Percentiles rank a stretch among this genome's conserved stretches.
Conservation (phyloP, 2,329 filamentous ascomycete species). For the Teratosphaeria gauchensis region DNA sequence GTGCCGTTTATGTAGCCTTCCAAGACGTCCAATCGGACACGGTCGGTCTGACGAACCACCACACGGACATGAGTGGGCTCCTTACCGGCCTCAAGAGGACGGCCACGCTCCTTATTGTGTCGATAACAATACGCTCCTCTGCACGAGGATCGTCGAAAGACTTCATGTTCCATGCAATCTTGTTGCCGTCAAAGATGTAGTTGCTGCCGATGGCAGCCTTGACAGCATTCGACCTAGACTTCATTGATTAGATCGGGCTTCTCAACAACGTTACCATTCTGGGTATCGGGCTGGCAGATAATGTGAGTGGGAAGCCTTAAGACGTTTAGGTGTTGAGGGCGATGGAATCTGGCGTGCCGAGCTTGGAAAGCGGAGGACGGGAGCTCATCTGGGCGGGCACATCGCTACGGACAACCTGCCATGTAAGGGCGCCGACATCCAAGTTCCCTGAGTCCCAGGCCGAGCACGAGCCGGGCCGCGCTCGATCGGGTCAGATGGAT, state of each 20-base stretch:
- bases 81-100: constrained; percentile 24
- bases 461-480: constrained; percentile 5
- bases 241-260: constrained; percentile 62
- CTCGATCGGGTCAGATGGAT: neutral
- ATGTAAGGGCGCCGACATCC: constrained; percentile 18
- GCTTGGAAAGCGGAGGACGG: constrained; percentile 29
- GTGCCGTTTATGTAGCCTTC: constrained; percentile 55
- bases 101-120: constrained; percentile 57
- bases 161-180: constrained; percentile 65
- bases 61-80: constrained; percentile 47
- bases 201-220: constrained; percentile 44
- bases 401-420: constrained; percentile 19
- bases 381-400: constrained; percentile 9
- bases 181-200: constrained; percentile 75
- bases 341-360: constrained; percentile 31
- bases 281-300: constrained; percentile 73
- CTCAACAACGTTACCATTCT: constrained; percentile 52
- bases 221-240: constrained; percentile 60
- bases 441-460: constrained; percentile 13
- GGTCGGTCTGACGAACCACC: constrained; percentile 54
- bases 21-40: constrained; percentile 58
- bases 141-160: constrained; percentile 11
- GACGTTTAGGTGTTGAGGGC: constrained; percentile 69
- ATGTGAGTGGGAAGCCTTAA: constrained; percentile 47
- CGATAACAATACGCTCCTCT: constrained; percentile 44